These are phyloP conservation scores for Penicillium mononematosum DNA, from an alignment of 495 filamentous ascomycete species.

Conservation along the genomic window DNA sequence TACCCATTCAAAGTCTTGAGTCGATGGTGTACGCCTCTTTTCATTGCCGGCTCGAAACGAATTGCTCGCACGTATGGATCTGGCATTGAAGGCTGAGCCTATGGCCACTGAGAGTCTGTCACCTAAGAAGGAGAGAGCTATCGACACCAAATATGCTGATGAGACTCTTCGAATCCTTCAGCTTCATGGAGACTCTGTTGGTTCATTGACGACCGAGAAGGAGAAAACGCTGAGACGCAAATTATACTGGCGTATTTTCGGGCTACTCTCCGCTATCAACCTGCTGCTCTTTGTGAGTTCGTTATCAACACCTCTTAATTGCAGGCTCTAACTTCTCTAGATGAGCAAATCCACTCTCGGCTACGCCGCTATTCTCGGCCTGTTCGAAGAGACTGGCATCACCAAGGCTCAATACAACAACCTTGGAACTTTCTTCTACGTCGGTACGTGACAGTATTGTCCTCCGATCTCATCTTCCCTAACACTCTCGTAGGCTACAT, in stretches of 20 bases:
- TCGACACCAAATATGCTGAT: constrained; percentile 18
- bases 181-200: constrained; percentile 19
- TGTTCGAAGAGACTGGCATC: constrained; percentile 26
- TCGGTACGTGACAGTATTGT: constrained; percentile 10
- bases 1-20: neutral
- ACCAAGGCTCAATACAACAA: constrained; percentile 24
- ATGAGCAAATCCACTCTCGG: constrained; percentile 27
- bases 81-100: neutral
- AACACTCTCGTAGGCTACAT: constrained; percentile 13
- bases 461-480: neutral
- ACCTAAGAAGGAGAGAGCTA: neutral
- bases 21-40: neutral
- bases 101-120: neutral
- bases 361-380: constrained; percentile 26
- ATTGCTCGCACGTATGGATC: neutral
- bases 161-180: constrained; percentile 25
- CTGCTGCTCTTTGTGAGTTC: constrained; percentile 23
- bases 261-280: constrained; percentile 18
- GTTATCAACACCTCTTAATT: neutral
- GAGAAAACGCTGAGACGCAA: constrained; percentile 17
- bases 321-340: constrained; percentile 3
- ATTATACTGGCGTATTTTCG: constrained; percentile 20
- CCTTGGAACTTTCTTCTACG: constrained; percentile 26
- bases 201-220: constrained; percentile 19
- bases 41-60: neutral